Evolutionary conservation across 805 yeast species (phyloP), one percentile per base, ranked within the genome.

Genomic region (Kodamaea kaohsiungensis): DNA sequence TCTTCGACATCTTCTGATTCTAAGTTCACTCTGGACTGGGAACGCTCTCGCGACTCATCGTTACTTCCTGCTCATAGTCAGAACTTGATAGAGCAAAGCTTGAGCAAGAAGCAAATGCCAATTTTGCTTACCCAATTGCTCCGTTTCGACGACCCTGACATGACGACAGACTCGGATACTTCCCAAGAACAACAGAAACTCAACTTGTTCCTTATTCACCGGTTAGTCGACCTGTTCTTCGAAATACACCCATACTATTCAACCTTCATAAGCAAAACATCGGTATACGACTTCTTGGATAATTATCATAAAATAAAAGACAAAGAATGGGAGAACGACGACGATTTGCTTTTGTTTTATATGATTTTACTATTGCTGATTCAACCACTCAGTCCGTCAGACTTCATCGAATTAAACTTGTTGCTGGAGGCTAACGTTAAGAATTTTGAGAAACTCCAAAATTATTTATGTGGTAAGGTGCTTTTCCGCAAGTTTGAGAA

Each of bases 301-400:
- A 65, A 68, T 17, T 75, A 77, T 60, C 67, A 63, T 9, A 35
- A 55, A 2, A 63, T 70, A 40, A 63, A 65, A 7, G 72, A 69
- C 45, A 58, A 63, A 45, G 70, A 68, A 16, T 79, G 84, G 83
- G 79, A 75, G 49, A 67, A 75, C 55, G 81, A 78, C 53, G 83
- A 80, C 59, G 84, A 80, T 56, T 61, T 80, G 59, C 67, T 81
- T 25, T 63, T 79, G 33, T 64, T 80, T 19, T 68, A 76, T 43
- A 76, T 79, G 77, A 69, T 81, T 18, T 61, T 81, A 30, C 66
- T 78, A 9, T 64, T 78, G 3, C 62, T 77, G n/a, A 56, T 78
- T 30, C 66, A 75, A 49, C 70, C 71, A 51, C 60, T 71, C 33
- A 68, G 72, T 1, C 76, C 78, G 0, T 58, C 61, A 8, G 70